Evolutionary conservation across 345 rosid genomes (phyloP), one percentile per base, ranked within the genome.

Genomic region (Populus simonii): DNA sequence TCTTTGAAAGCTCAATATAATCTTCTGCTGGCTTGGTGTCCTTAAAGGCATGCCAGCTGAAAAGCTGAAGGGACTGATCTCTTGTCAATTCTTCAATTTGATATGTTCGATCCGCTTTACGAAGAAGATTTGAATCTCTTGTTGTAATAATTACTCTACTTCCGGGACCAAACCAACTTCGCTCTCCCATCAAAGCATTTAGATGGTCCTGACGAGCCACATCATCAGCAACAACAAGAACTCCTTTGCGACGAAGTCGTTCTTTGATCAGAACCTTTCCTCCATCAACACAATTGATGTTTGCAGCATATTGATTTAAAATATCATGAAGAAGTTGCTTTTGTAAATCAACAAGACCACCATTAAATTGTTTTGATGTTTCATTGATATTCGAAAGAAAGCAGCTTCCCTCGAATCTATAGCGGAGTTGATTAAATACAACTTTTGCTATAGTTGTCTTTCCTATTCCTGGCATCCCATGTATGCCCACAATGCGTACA

Each of bases 141-240:
- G 74, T 76, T 35, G 79, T 76, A 9, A 76, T 25, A 17, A 76
- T 70, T 2, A 76, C 10, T 25, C 41, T 76, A 25, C 79, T 76
- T 70, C 74, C 79, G 2, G 47, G 17, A 23, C 43, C 7, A 69
- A 69, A 36, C 74, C 73, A 57, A 9, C 27, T 45, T 7, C 18
- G 47, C 74, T 35, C 59, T 69, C 79, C 79, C 8, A 70, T 39
- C 5, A 76, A 33, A 8, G 66, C 66, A 13, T 68, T 25, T 18
- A 76, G n/a, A 29, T 76, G 73, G 31, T 31, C 22, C 43, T 16
- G 12, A 3, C 38, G 35, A 36, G 53, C 53, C 1, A 76, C 74
- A 55, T 69, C 79, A 55, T 76, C 79, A 55, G 69, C 68, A 69
- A 76, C 79, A 57, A 76, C 49, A 25, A 76, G 74, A 23, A 76